Base-by-base conservation (phyloP, 805 yeast species). In the Lachancea waltii region DNA sequence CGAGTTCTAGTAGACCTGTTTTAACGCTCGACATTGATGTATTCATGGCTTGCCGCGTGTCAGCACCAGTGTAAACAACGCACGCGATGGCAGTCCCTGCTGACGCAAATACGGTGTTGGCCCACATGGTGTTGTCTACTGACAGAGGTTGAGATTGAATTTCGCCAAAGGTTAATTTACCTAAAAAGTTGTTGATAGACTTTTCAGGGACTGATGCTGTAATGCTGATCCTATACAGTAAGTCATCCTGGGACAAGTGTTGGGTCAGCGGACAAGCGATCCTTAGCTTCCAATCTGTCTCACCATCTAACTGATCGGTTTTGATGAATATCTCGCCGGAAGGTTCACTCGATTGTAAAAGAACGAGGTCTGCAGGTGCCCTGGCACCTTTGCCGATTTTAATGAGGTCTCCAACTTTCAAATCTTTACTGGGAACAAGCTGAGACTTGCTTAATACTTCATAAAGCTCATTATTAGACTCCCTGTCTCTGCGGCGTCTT, bases 301-400 rank as follows among this genome's bases (percentile, higher is more conserved):
- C 99, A 56, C 99, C 99, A 61, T 92, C 99, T 35, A 92, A 68
- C 63, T 92, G 99, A 65, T 92, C 99, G 0, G 99, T 92, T 52
- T 95, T 84, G 47, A 92, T 85, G 53, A 94, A 92, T 2, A 89
- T 73, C 55, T 92, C 99, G 6, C 96, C 97, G 3, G 73, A 69
- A 2, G 69, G 56, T 55, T 85, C 96, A 40, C 86, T 79, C 1
- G 95, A 80, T 55, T 85, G 94, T 30, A 92, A 63, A 19, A 92
- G 62, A 6, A 92, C 66, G 77, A 87, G 71, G 60, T 92, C 99
- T 0, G 98, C 97, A 0, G 99, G 99, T 2, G 92, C 75, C 38
- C 98, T 74, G 41, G 75, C 77, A 53, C 83, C 94, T 50, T 89
- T 90, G 48, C 81, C 79, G 10, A 92, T 53, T 43, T 72, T 69